Evolutionary conservation across 345 rosid species (phyloP).

Genomic region (Linum trigynum): DNA sequence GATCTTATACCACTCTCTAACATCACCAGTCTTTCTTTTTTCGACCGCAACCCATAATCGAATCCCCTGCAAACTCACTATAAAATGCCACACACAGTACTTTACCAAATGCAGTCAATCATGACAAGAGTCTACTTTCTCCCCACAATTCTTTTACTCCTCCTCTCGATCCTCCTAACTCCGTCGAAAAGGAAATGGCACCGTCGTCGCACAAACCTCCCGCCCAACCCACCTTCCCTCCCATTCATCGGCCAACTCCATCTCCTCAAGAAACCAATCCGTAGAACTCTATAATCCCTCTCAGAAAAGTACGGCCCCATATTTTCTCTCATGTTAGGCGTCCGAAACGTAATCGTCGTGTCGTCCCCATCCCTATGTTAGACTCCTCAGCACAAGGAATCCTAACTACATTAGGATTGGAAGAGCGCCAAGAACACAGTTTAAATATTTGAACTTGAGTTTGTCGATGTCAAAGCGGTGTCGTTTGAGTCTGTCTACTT

Average conservation of each 20-base stretch:
- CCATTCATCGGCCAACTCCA: background rate
- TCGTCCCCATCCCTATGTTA: constrained; percentile 4
- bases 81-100: no score
- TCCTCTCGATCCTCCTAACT: background rate
- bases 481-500: no score
- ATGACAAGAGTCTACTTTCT: background rate
- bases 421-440: no score
- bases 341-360: constrained; percentile 8
- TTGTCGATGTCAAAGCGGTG: no score
- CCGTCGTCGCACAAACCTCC: background rate
- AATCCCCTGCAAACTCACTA: no score
- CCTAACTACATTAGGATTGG: no score
- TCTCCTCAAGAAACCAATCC: background rate
- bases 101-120: no score
- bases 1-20: no score
- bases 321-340: constrained; percentile 2
- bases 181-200: background rate
- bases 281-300: background rate
- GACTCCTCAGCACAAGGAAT: no score
- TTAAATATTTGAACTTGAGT: no score
- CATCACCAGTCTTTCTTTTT: no score
- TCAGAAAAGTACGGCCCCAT: background rate
- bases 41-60: no score
- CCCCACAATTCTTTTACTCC: background rate
- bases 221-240: background rate